A percentile compares a stretch with the other conserved stretches of the same genome.
phyloP scores from a whole-genome alignment of 345 rosid species.

The Citrus australasica region DNA sequence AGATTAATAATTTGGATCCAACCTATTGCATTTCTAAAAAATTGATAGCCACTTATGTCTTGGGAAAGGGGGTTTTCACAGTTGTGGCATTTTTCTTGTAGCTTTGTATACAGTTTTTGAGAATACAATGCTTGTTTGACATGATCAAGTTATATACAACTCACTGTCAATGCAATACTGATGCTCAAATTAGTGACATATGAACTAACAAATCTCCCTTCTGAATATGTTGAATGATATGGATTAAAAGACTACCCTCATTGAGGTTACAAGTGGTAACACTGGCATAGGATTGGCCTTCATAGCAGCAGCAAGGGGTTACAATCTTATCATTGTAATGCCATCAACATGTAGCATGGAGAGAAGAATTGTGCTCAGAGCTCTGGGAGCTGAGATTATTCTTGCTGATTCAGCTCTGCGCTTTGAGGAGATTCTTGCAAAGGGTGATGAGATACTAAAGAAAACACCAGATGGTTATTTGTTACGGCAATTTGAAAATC shows the following conservation, averaged over 20 bases:
- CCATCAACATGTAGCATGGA: slow-evolving; percentile 58
- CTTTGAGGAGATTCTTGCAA: slow-evolving; percentile 33
- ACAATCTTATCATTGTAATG: slow-evolving; percentile 56
- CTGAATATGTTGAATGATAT: background rate
- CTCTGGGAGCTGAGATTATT: slow-evolving; percentile 73
- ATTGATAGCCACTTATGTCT: background rate
- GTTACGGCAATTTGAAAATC: slow-evolving; percentile 49
- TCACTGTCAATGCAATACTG: too few species aligned
- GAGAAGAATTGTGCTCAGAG: slow-evolving; percentile 56
- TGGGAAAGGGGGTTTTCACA: too few species aligned
- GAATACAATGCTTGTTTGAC: too few species aligned
- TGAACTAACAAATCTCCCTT: background rate
- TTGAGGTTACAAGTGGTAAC: slow-evolving; percentile 69
- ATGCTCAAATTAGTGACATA: background rate
- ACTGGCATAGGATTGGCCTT: slow-evolving; percentile 75
- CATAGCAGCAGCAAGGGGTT: slow-evolving; percentile 63
- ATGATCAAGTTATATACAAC: too few species aligned
- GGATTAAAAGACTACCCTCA: slow-evolving; percentile 35
- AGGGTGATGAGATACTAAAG: slow-evolving; percentile 47
- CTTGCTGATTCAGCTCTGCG: slow-evolving; percentile 47
- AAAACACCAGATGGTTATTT: slow-evolving; percentile 56
- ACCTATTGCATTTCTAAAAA: too few species aligned
- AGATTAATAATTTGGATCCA: too few species aligned
- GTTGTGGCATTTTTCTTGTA: too few species aligned
- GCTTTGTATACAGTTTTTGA: too few species aligned